A percentile compares a stretch with the other conserved stretches of the same genome.
Conservation (phyloP, 192 early-diverging fungal genomes). For the Coemansia sp. region DNA sequence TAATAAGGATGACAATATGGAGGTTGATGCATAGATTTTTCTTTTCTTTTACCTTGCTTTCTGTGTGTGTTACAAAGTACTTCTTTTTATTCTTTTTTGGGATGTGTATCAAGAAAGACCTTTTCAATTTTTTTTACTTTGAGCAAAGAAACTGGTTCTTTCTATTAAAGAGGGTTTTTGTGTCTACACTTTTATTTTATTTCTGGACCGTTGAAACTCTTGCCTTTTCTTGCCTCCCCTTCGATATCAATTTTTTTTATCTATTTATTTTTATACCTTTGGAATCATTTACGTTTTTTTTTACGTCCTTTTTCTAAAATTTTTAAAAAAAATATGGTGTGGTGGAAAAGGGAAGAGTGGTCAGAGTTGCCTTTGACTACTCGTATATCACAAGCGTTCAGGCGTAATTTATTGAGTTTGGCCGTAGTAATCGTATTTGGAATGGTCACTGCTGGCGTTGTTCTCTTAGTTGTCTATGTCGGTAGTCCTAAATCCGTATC, state of each 20-base stretch:
- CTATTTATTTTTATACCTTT: neutral
- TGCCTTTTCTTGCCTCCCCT: neutral
- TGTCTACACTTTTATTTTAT: neutral
- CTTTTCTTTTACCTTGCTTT: neutral
- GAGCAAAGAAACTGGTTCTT: neutral
- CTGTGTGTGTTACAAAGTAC: neutral
- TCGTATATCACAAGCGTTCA: constrained; percentile 1
- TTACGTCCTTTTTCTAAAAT: neutral
- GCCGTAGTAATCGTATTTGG: constrained; percentile 6
- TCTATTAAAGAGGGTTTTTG: neutral
- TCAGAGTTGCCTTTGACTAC: constrained; percentile 1
- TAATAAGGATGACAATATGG: neutral
- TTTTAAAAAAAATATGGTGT: neutral
- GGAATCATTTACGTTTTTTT: neutral
- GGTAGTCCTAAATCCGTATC: neutral
- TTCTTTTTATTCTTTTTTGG: neutral
- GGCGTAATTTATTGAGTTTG: neutral
- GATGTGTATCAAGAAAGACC: neutral
- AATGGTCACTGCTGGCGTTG: constrained; percentile 4
- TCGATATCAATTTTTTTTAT: neutral
- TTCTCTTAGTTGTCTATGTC: constrained; percentile 3
- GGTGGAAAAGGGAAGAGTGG: neutral
- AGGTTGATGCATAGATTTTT: neutral
- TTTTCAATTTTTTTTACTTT: neutral
- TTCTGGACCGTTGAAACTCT: neutral